These are phyloP conservation scores for Ceratocystis colombiana DNA, from an alignment of 2,329 filamentous ascomycete genomes.

Conservation along the genomic window DNA sequence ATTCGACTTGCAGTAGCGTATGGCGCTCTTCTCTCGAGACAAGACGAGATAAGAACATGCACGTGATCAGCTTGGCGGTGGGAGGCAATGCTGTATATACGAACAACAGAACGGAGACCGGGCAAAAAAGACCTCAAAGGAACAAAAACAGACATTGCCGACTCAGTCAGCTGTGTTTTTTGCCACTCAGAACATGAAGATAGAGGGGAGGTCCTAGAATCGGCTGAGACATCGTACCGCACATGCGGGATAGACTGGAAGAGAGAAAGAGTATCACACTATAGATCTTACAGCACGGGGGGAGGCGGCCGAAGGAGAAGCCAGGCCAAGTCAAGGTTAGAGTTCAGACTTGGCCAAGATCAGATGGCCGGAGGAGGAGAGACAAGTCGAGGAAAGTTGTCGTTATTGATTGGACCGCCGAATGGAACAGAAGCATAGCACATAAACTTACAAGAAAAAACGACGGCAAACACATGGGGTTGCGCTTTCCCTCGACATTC, in stretches of 20 bases:
- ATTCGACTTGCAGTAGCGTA: too few relatives aligned
- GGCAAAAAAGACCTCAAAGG: not conserved
- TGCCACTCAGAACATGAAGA: not conserved
- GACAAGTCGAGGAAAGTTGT: not conserved
- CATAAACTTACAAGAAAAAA: not conserved
- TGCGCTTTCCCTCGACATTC: not conserved
- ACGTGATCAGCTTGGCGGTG: not conserved
- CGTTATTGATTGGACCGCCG: not conserved
- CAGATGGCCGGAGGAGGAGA: slow-evolving; percentile 3
- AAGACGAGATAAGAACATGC: not conserved
- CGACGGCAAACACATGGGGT: not conserved
- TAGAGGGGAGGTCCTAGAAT: not conserved
- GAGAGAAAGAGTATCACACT: not conserved
- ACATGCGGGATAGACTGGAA: not conserved
- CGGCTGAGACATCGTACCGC: not conserved
- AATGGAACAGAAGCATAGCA: not conserved
- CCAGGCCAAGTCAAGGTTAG: not conserved
- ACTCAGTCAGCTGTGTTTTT: not conserved
- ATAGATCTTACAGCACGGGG: not conserved
- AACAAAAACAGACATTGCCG: not conserved
- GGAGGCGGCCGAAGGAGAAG: slow-evolving; percentile 1
- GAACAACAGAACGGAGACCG: not conserved
- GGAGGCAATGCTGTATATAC: not conserved
- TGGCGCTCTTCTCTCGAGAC: too few relatives aligned
- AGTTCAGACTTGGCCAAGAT: not conserved